These are phyloP conservation scores for Tolypocladium cylindrosporum DNA, from an alignment of 2,329 filamentous ascomycete species.

Conservation along the genomic window DNA sequence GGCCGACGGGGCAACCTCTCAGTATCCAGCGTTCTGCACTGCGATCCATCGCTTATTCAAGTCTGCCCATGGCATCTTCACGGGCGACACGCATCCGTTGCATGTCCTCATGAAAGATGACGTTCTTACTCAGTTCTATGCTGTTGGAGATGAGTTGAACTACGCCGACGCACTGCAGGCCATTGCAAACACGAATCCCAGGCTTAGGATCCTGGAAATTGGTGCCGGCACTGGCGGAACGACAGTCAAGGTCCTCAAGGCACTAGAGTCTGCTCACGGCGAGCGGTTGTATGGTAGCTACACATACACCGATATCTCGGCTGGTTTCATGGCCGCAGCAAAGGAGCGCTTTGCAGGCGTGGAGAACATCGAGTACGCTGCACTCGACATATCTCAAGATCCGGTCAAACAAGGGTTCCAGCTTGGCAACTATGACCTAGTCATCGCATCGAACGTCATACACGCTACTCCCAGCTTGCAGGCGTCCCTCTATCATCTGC, in stretches of 20 bases:
- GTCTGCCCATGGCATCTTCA: too few species aligned
- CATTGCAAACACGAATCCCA: slow-evolving; percentile 7
- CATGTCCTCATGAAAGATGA: slow-evolving; percentile 4
- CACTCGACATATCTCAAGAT: background rate
- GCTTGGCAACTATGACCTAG: background rate
- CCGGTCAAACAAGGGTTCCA: background rate
- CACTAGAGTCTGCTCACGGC: slow-evolving; percentile 6
- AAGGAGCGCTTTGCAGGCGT: slow-evolving; percentile 14
- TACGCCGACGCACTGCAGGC: background rate
- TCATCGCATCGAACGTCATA: background rate
- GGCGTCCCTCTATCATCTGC: background rate
- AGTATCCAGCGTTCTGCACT: background rate
- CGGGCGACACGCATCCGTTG: background rate
- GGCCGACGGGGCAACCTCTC: background rate
- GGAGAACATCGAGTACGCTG: slow-evolving; percentile 8
- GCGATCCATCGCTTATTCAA: slow-evolving; percentile 1
- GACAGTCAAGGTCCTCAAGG: slow-evolving; percentile 20
- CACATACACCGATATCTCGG: slow-evolving; percentile 19
- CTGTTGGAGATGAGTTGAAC: background rate
- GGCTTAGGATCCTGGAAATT: slow-evolving; percentile 28
- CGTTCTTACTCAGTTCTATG: slow-evolving; percentile 4
- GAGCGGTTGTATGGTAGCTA: slow-evolving; percentile 14
- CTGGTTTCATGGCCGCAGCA: slow-evolving; percentile 15
- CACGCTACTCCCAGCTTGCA: background rate
- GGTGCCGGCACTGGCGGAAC: slow-evolving; percentile 9